These are phyloP conservation scores for Bruguiera sexangula DNA, from an alignment of 345 rosid genomes.

Conservation along the genomic window DNA sequence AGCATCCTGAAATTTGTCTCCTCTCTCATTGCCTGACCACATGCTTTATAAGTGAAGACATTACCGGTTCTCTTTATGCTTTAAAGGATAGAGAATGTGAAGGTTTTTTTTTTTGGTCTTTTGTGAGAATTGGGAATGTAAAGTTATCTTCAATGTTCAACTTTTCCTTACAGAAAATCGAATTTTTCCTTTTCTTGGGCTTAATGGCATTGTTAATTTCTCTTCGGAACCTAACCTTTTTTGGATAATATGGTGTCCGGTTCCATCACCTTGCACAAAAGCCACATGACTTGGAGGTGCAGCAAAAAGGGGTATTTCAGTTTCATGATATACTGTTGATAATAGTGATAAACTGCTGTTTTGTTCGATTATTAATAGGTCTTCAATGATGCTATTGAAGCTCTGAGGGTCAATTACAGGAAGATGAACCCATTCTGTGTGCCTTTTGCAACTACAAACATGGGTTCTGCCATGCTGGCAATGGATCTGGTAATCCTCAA, in stretches of 20 bases:
- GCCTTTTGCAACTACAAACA: constrained; percentile 94
- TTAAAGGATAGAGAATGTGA: no score
- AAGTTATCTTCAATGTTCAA: background rate
- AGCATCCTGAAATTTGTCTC: background rate
- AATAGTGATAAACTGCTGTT: background rate
- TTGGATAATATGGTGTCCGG: background rate
- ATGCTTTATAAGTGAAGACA: background rate
- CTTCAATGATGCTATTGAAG: constrained; percentile 85
- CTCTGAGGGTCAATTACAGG: constrained; percentile 76
- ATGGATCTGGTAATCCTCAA: constrained; percentile 75
- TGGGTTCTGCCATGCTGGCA: constrained; percentile 99
- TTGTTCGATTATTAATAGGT: constrained; percentile 46
- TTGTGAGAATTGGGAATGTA: background rate
- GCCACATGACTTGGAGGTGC: background rate
- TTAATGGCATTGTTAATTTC: background rate
- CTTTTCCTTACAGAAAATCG: background rate
- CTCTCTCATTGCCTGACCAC: background rate
- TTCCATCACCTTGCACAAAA: background rate
- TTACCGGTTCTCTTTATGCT: background rate
- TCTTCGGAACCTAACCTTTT: background rate
- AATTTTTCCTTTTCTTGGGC: background rate
- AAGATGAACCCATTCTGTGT: constrained; percentile 96
- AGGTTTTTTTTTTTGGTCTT: background rate
- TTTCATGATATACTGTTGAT: background rate
- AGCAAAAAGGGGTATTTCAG: background rate